phyloP scores from a whole-genome alignment of 805 yeast species.

The Lipomyces lipofer region DNA sequence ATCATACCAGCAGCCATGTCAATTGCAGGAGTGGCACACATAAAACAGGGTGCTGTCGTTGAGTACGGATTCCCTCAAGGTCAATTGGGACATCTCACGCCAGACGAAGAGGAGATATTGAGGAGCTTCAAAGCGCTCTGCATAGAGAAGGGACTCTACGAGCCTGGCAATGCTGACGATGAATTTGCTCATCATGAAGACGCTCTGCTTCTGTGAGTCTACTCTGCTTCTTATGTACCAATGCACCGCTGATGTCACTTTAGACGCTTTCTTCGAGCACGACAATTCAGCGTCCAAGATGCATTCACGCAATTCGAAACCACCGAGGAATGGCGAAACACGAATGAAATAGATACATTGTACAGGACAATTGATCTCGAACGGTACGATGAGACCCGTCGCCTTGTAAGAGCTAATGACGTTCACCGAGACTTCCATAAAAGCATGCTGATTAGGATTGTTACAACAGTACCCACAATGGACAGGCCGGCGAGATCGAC shows the following conservation, averaged over 20 bases:
- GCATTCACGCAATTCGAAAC: neutral
- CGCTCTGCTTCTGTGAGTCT: neutral
- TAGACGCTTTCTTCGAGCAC: constrained; percentile 1
- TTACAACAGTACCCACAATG: neutral
- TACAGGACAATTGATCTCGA: neutral
- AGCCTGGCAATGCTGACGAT: neutral
- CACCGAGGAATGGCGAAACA: neutral
- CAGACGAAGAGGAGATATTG: neutral
- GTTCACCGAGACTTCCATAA: neutral
- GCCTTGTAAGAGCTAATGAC: neutral
- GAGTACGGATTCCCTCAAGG: neutral
- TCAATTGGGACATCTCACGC: constrained; percentile 2
- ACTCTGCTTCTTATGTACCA: neutral
- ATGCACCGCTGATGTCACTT: neutral
- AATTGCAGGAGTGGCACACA: neutral
- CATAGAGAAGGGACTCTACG: neutral
- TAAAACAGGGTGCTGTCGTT: neutral
- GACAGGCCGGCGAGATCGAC: constrained; percentile 3
- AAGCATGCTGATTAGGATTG: neutral
- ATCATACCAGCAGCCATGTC: neutral
- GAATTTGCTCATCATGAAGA: neutral
- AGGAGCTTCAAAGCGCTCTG: neutral
- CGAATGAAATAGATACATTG: neutral
- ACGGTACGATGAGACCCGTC: constrained; percentile 1
- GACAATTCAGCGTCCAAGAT: neutral